A percentile compares a stretch with the other conserved stretches of the same genome.
These are phyloP conservation scores for Aspergillus luchuensis DNA, from an alignment of 2,329 filamentous ascomycete genomes.

Conservation along the genomic window DNA sequence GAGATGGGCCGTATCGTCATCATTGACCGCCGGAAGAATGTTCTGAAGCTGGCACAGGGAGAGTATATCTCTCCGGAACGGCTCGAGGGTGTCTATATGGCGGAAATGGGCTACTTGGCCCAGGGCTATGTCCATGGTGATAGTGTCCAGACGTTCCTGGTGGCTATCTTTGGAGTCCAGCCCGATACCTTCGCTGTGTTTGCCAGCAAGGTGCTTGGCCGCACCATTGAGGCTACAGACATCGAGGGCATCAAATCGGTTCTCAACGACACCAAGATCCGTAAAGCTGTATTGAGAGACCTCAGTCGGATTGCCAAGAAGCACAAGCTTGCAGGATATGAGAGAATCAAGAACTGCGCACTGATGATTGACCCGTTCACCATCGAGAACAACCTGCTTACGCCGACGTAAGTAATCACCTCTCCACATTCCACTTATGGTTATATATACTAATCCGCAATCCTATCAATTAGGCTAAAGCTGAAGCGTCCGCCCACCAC, in stretches of 20 bases:
- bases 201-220: slow-evolving; percentile 73
- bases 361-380: slow-evolving; percentile 87
- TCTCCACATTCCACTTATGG: neutral
- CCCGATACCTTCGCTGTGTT: slow-evolving; percentile 80
- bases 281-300: slow-evolving; percentile 73
- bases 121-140: slow-evolving; percentile 92
- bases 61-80: slow-evolving; percentile 98
- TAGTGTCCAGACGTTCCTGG: slow-evolving; percentile 74
- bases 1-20: slow-evolving; percentile 84
- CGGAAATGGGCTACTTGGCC: slow-evolving; percentile 73
- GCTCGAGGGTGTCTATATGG: slow-evolving; percentile 91
- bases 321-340: slow-evolving; percentile 89
- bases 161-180: slow-evolving; percentile 85
- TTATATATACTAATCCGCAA: slow-evolving; percentile 21
- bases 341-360: slow-evolving; percentile 73
- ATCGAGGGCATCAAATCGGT: slow-evolving; percentile 67
- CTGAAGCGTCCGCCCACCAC: slow-evolving; percentile 69
- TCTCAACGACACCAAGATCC: slow-evolving; percentile 68
- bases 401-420: slow-evolving; percentile 46
- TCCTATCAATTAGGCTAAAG: slow-evolving; percentile 58
- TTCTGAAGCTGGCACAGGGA: slow-evolving; percentile 96
- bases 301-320: slow-evolving; percentile 76
- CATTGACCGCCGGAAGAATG: slow-evolving; percentile 96
- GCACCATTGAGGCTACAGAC: slow-evolving; percentile 65
- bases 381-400: slow-evolving; percentile 81